phyloP scores from a whole-genome alignment of 2,329 filamentous ascomycete genomes.

The Diaporthe vaccinii region DNA sequence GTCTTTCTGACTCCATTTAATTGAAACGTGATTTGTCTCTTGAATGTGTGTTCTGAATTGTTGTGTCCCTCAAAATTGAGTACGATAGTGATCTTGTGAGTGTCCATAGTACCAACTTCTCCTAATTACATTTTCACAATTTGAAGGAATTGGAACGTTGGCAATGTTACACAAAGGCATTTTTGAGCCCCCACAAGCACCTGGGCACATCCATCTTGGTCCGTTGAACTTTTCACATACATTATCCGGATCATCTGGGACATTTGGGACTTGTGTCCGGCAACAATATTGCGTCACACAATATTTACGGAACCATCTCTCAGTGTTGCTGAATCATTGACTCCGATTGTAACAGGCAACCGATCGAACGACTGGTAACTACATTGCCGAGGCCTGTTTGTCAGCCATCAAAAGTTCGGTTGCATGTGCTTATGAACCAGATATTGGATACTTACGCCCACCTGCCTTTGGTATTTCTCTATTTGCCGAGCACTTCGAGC shows the following conservation, averaged over 20 bases:
- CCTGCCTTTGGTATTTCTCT: rapidly evolving
- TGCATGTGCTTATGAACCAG: not conserved
- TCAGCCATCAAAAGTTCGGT: not conserved
- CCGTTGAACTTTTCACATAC: not conserved
- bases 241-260: not conserved
- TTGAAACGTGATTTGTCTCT: not conserved
- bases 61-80: not conserved
- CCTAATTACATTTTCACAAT: not conserved
- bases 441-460: no score
- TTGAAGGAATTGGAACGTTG: not conserved
- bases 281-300: not conserved
- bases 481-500: not conserved
- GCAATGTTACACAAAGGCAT: not conserved
- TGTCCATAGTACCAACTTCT: not conserved
- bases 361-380: not conserved
- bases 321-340: not conserved
- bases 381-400: not conserved
- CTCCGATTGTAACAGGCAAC: not conserved
- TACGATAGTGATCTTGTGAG: not conserved
- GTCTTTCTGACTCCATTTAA: not conserved
- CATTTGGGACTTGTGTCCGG: not conserved
- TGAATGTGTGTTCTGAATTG: not conserved
- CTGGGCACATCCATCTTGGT: not conserved
- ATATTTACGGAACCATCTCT: no score
- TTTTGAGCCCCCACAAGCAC: not conserved